Base-by-base conservation (phyloP, 2,329 filamentous ascomycete species). In the Sphaerulina populicola region DNA sequence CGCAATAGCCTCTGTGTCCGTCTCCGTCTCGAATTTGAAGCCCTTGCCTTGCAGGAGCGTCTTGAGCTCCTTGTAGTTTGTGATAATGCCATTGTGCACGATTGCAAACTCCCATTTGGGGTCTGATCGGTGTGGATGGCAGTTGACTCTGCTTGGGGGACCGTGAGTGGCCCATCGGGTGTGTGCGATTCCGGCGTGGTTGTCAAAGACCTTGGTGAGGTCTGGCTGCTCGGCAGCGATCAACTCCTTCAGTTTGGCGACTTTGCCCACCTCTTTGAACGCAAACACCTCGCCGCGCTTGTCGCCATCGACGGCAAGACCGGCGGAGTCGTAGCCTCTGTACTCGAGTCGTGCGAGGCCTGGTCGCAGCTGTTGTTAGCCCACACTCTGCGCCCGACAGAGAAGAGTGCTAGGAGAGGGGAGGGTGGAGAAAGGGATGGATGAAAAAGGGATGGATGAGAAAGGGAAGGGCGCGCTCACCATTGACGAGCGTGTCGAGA, bases 21-120 rank as follows among this genome's bases (percentile, higher is more conserved):
- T 98, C 74, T 98, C 91, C 47, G 93, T 98, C 83, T 98, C 93
- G 71, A 98, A 98, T 68, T 84, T 86, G 83, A 95, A 94, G 69
- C 93, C 93, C 81, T 97, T 98, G 78, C 79, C 80, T 74, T 85
- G 81, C 62, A 98, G 80, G 58, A 98, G 83, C 57, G 86, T 88
- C 82, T 91, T 95, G 66, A 98, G 77, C 76, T 98, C 93, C 80
- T 98, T 98, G 82, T 98, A 98, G 81, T 98, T 98, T 77, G 93
- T 98, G 74, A 98, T 98, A 79, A 98, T 98, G 69, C 93, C 93
- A 75, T 98, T 98, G 85, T 98, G 93, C 56, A 97, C 93, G 64
- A 98, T 84, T 60, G 88, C 80, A 72, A 98, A 98, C 75, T 98
- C 86, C 89, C 91, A 98, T 66, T 76, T 87, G 64, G 85, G 82